phyloP scores from a whole-genome alignment of 345 rosid genomes.

The Gynandropsis gynandra region DNA sequence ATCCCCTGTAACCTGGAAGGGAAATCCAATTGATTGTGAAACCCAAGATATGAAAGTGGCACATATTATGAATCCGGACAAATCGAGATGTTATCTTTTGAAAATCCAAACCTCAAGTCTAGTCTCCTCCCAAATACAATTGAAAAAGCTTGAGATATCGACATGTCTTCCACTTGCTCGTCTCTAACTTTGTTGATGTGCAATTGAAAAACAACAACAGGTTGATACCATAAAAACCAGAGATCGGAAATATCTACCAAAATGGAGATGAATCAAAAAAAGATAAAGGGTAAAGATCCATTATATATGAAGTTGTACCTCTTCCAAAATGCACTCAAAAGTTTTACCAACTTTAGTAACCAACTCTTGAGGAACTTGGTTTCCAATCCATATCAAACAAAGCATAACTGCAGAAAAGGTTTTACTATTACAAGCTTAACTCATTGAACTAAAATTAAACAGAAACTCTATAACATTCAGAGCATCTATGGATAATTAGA shows the following conservation, averaged over 20 bases:
- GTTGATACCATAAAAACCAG: conserved; percentile 1
- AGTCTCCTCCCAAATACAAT: conserved; percentile 71
- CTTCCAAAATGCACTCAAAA: conserved; percentile 72
- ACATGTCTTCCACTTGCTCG: conserved; percentile 71
- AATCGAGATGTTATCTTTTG: conserved; percentile 1
- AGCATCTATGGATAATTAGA: too few species aligned
- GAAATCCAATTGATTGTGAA: conserved; percentile 7
- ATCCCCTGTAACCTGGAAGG: conserved; percentile 68
- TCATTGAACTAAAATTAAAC: too few species aligned
- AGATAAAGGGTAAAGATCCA: not conserved
- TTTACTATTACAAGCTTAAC: conserved; percentile 16
- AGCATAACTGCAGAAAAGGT: conserved; percentile 37
- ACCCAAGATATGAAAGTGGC: too few species aligned
- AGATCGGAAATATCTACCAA: too few species aligned
- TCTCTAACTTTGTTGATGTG: conserved; percentile 72
- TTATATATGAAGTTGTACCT: conserved; percentile 39
- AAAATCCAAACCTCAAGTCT: conserved; percentile 50
- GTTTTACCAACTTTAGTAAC: conserved; percentile 71
- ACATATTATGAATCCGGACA: not conserved
- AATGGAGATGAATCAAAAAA: not conserved
- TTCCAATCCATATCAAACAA: conserved; percentile 83
- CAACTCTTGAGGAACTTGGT: conserved; percentile 75
- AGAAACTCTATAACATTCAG: too few species aligned
- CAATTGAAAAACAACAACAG: conserved; percentile 28
- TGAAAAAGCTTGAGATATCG: conserved; percentile 60